Conservation (phyloP, 148 eudicot genomes). For the Linanthus parryae region DNA sequence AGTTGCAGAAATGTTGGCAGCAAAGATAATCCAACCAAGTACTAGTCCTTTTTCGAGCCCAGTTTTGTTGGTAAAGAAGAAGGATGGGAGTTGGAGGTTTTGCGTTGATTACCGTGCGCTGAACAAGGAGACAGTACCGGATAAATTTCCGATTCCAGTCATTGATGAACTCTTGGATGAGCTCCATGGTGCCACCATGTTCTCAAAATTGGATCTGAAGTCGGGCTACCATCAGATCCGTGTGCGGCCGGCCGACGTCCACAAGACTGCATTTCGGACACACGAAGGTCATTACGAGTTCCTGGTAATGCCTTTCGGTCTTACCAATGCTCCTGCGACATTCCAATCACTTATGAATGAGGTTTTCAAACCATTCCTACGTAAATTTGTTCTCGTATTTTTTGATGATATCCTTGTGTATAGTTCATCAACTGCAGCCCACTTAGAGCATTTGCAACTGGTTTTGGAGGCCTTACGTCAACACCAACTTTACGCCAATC, state of each 20-base stretch:
- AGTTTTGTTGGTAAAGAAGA: not conserved
- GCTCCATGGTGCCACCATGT: not conserved
- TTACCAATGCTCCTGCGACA: not conserved
- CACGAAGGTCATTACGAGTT: too few species aligned
- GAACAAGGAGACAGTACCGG: not conserved
- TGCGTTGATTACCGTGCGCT: slow-evolving; percentile 8
- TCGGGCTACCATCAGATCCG: not conserved
- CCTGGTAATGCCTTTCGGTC: not conserved
- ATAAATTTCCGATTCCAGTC: slow-evolving; percentile 4
- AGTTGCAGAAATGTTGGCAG: not conserved
- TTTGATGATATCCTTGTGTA: not conserved
- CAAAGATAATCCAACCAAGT: not conserved
- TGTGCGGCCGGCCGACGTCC: not conserved
- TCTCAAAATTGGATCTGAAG: slow-evolving; percentile 1
- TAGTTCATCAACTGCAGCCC: not conserved
- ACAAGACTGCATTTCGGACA: slow-evolving; percentile 1
- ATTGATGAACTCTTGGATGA: slow-evolving; percentile 15
- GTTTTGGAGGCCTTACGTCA: not conserved
- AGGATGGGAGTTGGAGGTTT: slow-evolving; percentile 7
- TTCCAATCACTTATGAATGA: not conserved
- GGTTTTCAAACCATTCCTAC: not conserved
- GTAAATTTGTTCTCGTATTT: not conserved
- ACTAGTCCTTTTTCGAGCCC: slow-evolving; percentile 9
- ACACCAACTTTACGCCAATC: not conserved
- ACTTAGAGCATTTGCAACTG: not conserved